Conservation (phyloP, 768 basidiomycete species). For the Hypsizygus marmoreus region DNA sequence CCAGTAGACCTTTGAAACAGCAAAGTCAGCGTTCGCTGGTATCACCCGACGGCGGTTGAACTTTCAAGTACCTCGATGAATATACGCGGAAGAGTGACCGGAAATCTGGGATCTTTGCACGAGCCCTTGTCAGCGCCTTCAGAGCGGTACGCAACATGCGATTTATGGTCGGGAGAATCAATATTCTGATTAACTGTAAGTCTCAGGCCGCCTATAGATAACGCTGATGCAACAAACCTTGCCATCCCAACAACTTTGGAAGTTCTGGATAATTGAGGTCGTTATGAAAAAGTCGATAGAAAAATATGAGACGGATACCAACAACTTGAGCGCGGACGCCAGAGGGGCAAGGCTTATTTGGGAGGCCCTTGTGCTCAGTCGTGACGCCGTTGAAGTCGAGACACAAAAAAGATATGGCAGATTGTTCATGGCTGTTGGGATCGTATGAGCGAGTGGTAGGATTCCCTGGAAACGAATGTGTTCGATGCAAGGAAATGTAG, state of each 20-base stretch:
- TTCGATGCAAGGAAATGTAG: neutral
- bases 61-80: conserved; percentile 62
- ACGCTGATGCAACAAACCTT: conserved; percentile 36
- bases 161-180: conserved; percentile 54
- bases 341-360: conserved; percentile 41
- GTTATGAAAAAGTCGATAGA: neutral
- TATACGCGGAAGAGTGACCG: conserved; percentile 47
- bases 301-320: conserved; percentile 16
- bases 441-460: conserved; percentile 50
- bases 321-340: conserved; percentile 55
- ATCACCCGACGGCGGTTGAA: conserved; percentile 3
- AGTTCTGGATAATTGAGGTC: too few relatives aligned
- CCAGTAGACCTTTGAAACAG: conserved; percentile 60
- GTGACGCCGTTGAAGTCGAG: conserved; percentile 46
- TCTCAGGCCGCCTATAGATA: neutral
- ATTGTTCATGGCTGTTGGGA: conserved; percentile 41
- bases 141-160: conserved; percentile 50
- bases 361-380: conserved; percentile 39
- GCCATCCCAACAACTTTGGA: conserved; percentile 60
- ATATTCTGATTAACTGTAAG: conserved; percentile 32
- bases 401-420: conserved; percentile 50
- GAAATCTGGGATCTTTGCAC: conserved; percentile 48
- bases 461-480: conserved; percentile 32
- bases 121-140: conserved; percentile 49
- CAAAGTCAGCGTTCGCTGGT: too few relatives aligned